Conservation (phyloP, 2,329 filamentous ascomycete genomes). For the Pseudogymnoascus sp. region DNA sequence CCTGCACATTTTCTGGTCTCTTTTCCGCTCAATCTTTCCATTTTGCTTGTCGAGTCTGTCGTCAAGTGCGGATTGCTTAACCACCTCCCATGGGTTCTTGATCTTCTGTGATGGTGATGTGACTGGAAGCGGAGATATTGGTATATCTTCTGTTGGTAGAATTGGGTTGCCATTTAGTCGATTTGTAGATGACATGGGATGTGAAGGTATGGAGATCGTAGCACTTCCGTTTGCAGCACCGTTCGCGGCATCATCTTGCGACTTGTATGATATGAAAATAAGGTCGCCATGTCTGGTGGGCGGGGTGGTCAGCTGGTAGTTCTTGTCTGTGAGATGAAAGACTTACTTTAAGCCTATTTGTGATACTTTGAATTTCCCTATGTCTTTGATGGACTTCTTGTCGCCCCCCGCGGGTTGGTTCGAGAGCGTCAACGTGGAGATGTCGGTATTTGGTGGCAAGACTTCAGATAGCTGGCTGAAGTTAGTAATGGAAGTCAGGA, state of each 20-base stretch:
- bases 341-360: conserved; percentile 54
- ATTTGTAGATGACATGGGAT: conserved; percentile 43
- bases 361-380: conserved; percentile 47
- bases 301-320: background rate
- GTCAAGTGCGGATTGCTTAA: conserved; percentile 81
- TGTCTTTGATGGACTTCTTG: conserved; percentile 51
- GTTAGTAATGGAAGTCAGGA: conserved; percentile 15
- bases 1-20: conserved; percentile 80
- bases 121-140: conserved; percentile 52
- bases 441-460: conserved; percentile 56
- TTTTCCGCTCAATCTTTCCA: conserved; percentile 76
- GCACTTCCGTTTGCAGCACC: conserved; percentile 33
- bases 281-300: conserved; percentile 73
- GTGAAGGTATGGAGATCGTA: conserved; percentile 21
- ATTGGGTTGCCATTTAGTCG: conserved; percentile 74
- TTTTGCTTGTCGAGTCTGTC: conserved; percentile 78
- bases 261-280: conserved; percentile 76
- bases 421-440: conserved; percentile 52
- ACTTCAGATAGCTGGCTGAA: conserved; percentile 45
- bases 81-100: conserved; percentile 88
- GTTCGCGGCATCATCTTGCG: conserved; percentile 42
- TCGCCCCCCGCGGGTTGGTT: conserved; percentile 54
- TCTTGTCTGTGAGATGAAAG: background rate
- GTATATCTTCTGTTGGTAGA: conserved; percentile 58
- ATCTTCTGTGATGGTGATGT: conserved; percentile 53